Conservation (phyloP, 768 basidiomycete species). For the Tephrocybe sp. region DNA sequence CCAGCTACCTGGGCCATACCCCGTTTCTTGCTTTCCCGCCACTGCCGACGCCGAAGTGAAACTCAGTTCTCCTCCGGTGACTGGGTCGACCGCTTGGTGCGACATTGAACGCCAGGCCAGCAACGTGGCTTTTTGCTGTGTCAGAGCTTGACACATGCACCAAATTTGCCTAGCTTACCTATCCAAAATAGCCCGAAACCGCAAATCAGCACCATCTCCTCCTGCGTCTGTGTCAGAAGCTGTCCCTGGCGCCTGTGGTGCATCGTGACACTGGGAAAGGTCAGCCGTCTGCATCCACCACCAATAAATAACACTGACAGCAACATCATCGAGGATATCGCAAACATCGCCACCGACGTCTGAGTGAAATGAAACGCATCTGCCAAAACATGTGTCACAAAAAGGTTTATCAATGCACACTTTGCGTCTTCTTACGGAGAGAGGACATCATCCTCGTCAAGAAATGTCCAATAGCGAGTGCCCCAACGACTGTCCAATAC, state of each 20-base stretch:
- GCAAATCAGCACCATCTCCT: constrained; percentile 71
- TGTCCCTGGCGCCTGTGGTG: constrained; percentile 65
- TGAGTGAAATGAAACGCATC: constrained; percentile 70
- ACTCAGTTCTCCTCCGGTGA: constrained; percentile 19
- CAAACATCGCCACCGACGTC: constrained; percentile 69
- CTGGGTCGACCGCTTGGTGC: constrained; percentile 25
- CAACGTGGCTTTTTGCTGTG: constrained; percentile 31
- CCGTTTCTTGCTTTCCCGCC: constrained; percentile 11
- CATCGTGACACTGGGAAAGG: constrained; percentile 53
- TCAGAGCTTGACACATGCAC: neutral
- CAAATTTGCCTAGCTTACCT: constrained; percentile 43
- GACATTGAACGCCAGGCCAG: constrained; percentile 46
- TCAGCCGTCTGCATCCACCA: neutral
- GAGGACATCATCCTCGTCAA: constrained; percentile 50
- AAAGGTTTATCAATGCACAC: neutral
- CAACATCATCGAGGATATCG: constrained; percentile 62
- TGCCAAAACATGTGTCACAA: constrained; percentile 23
- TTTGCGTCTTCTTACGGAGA: constrained; percentile 33
- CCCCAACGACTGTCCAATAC: constrained; percentile 40
- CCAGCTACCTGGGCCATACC: constrained; percentile 20
- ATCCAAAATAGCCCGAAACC: constrained; percentile 77
- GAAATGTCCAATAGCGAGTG: constrained; percentile 49
- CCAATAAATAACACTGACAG: constrained; percentile 45
- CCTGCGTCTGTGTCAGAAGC: constrained; percentile 66
- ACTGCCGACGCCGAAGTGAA: constrained; percentile 9